Conservation (phyloP, 352 stramenopile species). For the Peronosclerospora sorghi region DNA sequence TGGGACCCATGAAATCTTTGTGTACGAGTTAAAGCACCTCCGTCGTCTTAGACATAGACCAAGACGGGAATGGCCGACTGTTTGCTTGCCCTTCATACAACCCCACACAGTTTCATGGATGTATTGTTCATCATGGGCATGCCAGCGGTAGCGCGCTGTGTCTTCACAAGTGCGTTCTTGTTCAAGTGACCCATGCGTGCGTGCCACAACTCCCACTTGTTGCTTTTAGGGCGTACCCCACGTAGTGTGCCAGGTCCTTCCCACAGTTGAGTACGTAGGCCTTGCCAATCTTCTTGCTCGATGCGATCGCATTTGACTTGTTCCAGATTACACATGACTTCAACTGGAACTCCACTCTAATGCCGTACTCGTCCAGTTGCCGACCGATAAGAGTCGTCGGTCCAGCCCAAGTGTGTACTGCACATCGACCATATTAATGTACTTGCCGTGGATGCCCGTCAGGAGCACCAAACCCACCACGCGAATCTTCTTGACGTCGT, state of each 20-base stretch:
- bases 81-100: neutral
- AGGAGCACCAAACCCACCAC: neutral
- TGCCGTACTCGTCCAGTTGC: slow-evolving; percentile 3
- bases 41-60: slow-evolving; percentile 1
- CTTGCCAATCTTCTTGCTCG: slow-evolving; percentile 9
- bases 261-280: slow-evolving; percentile 9
- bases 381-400: slow-evolving; percentile 10
- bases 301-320: slow-evolving; percentile 1
- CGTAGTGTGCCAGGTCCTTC: neutral
- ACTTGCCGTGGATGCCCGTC: neutral
- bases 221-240: slow-evolving; percentile 1
- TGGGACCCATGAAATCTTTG: slow-evolving; percentile 8
- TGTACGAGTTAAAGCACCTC: slow-evolving; percentile 3
- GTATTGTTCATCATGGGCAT: neutral
- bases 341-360: slow-evolving; percentile 6
- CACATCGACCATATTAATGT: neutral
- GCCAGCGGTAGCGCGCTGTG: neutral
- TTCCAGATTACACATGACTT: too few species aligned
- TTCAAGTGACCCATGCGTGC: slow-evolving; percentile 13
- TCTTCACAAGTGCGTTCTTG: neutral
- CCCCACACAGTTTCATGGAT: neutral
- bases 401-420: slow-evolving; percentile 7
- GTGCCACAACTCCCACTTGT: slow-evolving; percentile 18
- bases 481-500: neutral
- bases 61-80: neutral